Base-by-base conservation (phyloP, 2,329 filamentous ascomycete genomes). In the Colletotrichum sp. region DNA sequence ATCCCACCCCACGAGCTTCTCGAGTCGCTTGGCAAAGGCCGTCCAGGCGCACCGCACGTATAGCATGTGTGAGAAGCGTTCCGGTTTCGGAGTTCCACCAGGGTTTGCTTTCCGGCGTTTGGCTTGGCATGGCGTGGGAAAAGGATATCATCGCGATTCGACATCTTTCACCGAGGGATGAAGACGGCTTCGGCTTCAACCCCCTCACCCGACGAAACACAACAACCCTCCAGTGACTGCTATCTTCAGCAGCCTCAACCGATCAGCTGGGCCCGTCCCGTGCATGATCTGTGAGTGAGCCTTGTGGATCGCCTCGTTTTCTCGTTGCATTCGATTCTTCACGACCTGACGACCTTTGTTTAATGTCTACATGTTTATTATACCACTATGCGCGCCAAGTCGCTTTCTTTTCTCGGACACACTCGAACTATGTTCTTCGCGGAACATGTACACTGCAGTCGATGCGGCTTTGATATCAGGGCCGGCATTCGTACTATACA, bases 1-100 rank as follows among this genome's bases (percentile, higher is more conserved):
- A 88, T 93, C 74, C 91, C 91, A 15, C 91, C 91, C 5, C 87
- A 88, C 66, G 89, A 93, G 81, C 85, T 92, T 47, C 83, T 92
- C 9, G 87, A 90, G 78, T 88, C 87, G 21, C 80, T 92, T 18
- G 85, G 86, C 58, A 86, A 86, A 74, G 85, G 85, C 36, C 83
- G 86, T 72, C 80, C 86, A 16, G 87, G 86, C 18, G 87, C 85
- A 36, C 90, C 90, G 34, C 86, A 86, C 16, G 86, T 91, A 64
- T 91, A 81, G 87, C 43, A 64, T 43, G 36, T 69, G 38, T 27
- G 29, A 67, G 36, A 62, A 76, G 27, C 34, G 51, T 76, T 76
- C 54, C 27, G 43, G 54, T 71, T 66, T 61, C 55, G 36, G 55
- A 66, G 9, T 64, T 55, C 54, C 34, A 58, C 54, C 54, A 64